phyloP scores from a whole-genome alignment of 345 rosid species.

The Acer campestre region DNA sequence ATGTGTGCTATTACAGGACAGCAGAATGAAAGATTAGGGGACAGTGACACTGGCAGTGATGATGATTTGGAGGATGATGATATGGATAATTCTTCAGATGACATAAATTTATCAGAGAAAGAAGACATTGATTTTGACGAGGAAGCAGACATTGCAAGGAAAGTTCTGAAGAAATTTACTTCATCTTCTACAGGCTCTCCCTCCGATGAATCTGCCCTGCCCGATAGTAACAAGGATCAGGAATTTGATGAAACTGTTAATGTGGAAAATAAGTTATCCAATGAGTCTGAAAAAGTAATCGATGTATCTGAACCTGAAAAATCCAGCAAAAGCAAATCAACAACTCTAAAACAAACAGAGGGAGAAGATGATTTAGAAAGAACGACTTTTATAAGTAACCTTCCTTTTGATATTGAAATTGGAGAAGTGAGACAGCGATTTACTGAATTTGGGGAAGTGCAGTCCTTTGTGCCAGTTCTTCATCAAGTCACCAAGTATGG shows the following conservation, averaged over 20 bases:
- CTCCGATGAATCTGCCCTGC: constrained; percentile 33
- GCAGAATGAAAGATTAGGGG: constrained; percentile 41
- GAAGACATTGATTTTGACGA: constrained; percentile 64
- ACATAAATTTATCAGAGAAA: constrained; percentile 31
- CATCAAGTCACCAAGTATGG: constrained; percentile 85
- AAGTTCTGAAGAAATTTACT: constrained; percentile 64
- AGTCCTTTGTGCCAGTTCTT: constrained; percentile 73
- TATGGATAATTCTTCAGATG: constrained; percentile 33
- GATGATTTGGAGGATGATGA: constrained; percentile 60
- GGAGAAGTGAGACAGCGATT: constrained; percentile 82
- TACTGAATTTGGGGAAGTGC: constrained; percentile 73
- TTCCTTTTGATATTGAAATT: constrained; percentile 72
- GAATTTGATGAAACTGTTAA: constrained; percentile 31
- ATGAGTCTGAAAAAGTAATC: constrained; percentile 31
- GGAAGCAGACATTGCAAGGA: constrained; percentile 77
- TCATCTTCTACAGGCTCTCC: constrained; percentile 45
- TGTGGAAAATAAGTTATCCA: constrained; percentile 30
- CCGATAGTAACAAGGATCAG: constrained; percentile 29
- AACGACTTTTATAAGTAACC: constrained; percentile 78
- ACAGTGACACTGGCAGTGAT: constrained; percentile 55
- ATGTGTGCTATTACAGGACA: constrained; percentile 43
- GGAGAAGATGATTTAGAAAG: constrained; percentile 64
- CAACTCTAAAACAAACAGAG: constrained; percentile 36
- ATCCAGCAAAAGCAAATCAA: constrained; percentile 39
- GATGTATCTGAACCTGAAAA: constrained; percentile 37